phyloP scores from a whole-genome alignment of 2,329 filamentous ascomycete genomes.

The Pezicula rhizophila region DNA sequence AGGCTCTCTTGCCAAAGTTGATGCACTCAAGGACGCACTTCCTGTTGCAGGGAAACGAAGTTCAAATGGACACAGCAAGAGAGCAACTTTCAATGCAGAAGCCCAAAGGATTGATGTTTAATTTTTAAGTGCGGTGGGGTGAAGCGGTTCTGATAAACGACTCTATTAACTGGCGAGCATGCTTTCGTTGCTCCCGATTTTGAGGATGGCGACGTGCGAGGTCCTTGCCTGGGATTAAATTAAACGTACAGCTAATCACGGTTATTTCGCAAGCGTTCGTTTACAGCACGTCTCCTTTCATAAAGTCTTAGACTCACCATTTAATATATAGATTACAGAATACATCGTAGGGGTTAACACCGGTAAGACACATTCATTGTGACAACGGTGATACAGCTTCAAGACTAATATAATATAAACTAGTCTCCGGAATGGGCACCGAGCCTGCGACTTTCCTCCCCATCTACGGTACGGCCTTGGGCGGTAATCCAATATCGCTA shows the following conservation, averaged over 20 bases:
- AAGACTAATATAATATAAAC: no score
- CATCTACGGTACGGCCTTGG: slow-evolving; percentile 35
- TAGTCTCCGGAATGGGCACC: slow-evolving; percentile 36
- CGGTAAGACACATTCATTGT: no score
- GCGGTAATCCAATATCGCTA: slow-evolving; percentile 36
- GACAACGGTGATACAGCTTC: no score
- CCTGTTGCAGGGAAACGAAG: no score
- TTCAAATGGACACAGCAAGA: no score
- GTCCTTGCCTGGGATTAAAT: slow-evolving; percentile 30
- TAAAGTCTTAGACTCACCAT: neutral
- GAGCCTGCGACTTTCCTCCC: slow-evolving; percentile 31
- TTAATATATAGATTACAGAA: neutral
- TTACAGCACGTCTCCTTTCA: neutral
- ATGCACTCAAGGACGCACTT: no score
- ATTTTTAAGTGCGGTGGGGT: no score
- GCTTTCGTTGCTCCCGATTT: neutral
- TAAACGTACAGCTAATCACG: slow-evolving; percentile 33
- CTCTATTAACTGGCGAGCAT: neutral
- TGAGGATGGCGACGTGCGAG: slow-evolving; percentile 27
- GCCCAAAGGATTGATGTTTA: no score
- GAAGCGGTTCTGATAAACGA: no score
- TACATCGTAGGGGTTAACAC: neutral
- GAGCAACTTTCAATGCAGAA: no score
- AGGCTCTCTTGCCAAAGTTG: no score
- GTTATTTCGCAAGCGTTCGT: slow-evolving; percentile 23